phyloP scores from a whole-genome alignment of 2,329 filamentous ascomycete genomes.

The Tolypocladium pustulatum region DNA sequence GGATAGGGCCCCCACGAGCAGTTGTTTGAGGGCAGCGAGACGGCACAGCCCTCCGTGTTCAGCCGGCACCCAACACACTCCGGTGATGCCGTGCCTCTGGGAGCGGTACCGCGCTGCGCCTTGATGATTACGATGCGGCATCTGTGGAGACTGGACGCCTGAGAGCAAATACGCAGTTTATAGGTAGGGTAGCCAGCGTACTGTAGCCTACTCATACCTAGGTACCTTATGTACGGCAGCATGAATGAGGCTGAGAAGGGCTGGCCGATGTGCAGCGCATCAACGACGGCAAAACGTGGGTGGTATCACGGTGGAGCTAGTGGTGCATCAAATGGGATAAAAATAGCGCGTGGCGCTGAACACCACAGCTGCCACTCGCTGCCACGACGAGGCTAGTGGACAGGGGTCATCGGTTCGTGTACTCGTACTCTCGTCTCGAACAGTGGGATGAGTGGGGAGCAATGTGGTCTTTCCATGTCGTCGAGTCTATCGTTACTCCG shows the following conservation, averaged over 20 bases:
- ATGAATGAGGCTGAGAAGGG: not conserved
- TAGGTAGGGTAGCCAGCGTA: too few relatives aligned
- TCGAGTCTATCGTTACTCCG: not conserved
- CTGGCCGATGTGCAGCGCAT: not conserved
- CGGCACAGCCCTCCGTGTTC: not conserved
- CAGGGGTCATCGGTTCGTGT: too few relatives aligned
- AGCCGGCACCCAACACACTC: too few relatives aligned
- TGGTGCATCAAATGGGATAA: not conserved
- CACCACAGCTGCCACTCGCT: not conserved
- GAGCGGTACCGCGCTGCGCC: not conserved
- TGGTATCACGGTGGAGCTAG: not conserved
- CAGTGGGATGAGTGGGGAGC: too few relatives aligned
- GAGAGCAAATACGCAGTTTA: not conserved
- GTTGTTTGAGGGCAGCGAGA: not conserved
- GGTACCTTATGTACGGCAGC: not conserved
- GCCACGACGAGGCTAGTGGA: not conserved
- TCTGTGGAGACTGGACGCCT: not conserved
- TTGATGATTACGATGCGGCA: not conserved
- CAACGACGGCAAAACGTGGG: not conserved
- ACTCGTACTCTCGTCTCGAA: too few relatives aligned
- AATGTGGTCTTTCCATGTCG: not conserved
- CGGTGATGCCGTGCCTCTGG: too few relatives aligned
- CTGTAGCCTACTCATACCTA: too few relatives aligned
- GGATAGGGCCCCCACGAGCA: not conserved
- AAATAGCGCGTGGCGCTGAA: not conserved